Base-by-base conservation (phyloP, 1,284 basidiomycete genomes). In the Fomitopsis palustris region DNA sequence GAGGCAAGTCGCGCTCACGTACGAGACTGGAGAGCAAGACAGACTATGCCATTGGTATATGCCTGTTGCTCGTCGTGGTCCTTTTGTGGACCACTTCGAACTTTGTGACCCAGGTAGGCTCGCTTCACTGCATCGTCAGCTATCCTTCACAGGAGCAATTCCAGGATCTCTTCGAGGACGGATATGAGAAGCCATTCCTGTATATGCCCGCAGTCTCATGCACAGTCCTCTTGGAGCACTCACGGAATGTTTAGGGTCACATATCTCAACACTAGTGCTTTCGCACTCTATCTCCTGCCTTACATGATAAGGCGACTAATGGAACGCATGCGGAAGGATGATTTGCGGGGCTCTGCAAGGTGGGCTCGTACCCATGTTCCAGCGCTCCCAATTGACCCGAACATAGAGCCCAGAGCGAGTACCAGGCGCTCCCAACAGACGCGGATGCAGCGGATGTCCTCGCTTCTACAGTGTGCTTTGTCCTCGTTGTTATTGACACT, bases 281-380 rank as follows among this genome's bases (percentile, higher is more conserved):
- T 98, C 72, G 78, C 87, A n/a, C 67, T 96, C 19, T 98, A 98
- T 75, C 85, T 99, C 27, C 68, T 98, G 9, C 93, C 94, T 0
- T 86, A 81, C 68, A 67, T 79, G 51, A 66, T 86, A 59, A 79
- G 80, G 56, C 74, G 72, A 62, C 69, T 70, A 58, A 68, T 72
- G 58, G 58, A 59, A 58, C 60, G 68, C 64, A 52, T 57, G 54
- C 60, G 63, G 57, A 25, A 56, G 17, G 37, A 41, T 25, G 29
- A 2, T 27, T 14, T 23, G 17, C 17, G 7, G 41, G 27, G 23
- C 12, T 19, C 12, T 17, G 31, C 31, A 35, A 57, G 53, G 43
- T 56, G 31, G 23, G 60, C 62, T 53, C 4, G 23, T 47, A n/a
- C 35, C 21, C 6, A 9, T 19, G 17, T 2, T 55, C 1, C 3